Evolutionary conservation across 2,329 filamentous ascomycete species (phyloP), one percentile per base, ranked within the genome.

Genomic region (Orbilia quercus): DNA sequence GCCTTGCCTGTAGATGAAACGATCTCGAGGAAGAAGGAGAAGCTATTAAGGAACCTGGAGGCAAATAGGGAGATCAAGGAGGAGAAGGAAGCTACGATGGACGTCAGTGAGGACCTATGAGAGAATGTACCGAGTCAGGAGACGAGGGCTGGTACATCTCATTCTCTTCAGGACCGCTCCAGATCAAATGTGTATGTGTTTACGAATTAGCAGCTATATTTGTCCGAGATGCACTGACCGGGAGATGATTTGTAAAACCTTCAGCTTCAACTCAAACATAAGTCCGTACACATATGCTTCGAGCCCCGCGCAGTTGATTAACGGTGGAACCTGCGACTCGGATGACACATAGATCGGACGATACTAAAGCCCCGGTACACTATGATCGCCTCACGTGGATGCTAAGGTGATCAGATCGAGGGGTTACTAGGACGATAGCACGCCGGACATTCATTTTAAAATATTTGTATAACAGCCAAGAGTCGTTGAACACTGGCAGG

Each of bases 11-110:
- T 38, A 73, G 69, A 73, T 22, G 69, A 62, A 14, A 51, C 28
- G 12, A 23, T 55, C 23, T 73, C 69, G 1, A 73, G 60, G n/a
- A 66, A 65, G 42, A 73, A 73, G 28, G 69, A 73, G 20, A 73
- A 73, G 20, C 28, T 73, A n/a, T 7, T 73, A 7, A 73, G 55
- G 31, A 73, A 73, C n/a, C 28, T 73, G 31, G 20, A 53, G 7
- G 40, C 25, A 0, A 73, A 73, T n/a, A 65, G 54, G 36, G 47
- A 57, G n/a, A 20, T 55, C 2, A 62, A 55, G 42, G 69, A 66
- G 7, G 51, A 62, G 18, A 73, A 66, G 12, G 60, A 66, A n/a
- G 28, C 53, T 3, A 62, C 48, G 1, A 73, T 73, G 69, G 69
- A 73, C 18, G 54, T 62, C 54, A 44, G 34, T 38, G 69, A 73